Conservation (phyloP, 768 basidiomycete species). For the Dictyophora rubrovolvata region DNA sequence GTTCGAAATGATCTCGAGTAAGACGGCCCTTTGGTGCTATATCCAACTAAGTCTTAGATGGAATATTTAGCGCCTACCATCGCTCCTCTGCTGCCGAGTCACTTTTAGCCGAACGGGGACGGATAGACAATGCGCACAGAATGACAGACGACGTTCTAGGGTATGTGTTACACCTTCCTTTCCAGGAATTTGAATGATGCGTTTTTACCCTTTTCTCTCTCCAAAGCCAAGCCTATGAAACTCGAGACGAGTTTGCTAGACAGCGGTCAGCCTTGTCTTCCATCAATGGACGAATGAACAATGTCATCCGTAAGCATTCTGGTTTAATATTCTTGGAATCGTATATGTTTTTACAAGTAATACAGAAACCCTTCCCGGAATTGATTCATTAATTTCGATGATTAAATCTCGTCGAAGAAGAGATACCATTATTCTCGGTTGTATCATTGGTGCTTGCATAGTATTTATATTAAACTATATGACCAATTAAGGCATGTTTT, state of each 20-base stretch:
- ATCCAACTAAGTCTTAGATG: background rate
- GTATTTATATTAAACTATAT: constrained; percentile 50
- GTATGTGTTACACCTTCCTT: constrained; percentile 34
- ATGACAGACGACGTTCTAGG: constrained; percentile 91
- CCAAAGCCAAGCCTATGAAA: constrained; percentile 90
- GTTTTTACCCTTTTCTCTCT: background rate
- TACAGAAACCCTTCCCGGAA: constrained; percentile 83
- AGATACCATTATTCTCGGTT: constrained; percentile 83
- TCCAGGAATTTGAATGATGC: background rate
- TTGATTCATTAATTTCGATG: constrained; percentile 84
- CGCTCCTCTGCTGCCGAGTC: constrained; percentile 74
- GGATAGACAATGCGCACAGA: constrained; percentile 85
- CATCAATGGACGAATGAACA: constrained; percentile 77
- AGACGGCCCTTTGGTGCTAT: constrained; percentile 17
- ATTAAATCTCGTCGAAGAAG: constrained; percentile 84
- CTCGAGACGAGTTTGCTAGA: constrained; percentile 80
- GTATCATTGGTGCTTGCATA: constrained; percentile 78
- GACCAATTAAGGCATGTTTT: constrained; percentile 13
- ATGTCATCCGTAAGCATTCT: constrained; percentile 60
- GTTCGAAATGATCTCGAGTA: constrained; percentile 96
- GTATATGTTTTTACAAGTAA: background rate
- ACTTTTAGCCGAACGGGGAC: constrained; percentile 75
- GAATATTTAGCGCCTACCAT: constrained; percentile 66
- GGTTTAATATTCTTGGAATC: background rate
- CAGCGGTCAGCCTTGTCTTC: constrained; percentile 67